Conservation (phyloP, 1,284 basidiomycete genomes). For the Trichosporon coremiiforme region DNA sequence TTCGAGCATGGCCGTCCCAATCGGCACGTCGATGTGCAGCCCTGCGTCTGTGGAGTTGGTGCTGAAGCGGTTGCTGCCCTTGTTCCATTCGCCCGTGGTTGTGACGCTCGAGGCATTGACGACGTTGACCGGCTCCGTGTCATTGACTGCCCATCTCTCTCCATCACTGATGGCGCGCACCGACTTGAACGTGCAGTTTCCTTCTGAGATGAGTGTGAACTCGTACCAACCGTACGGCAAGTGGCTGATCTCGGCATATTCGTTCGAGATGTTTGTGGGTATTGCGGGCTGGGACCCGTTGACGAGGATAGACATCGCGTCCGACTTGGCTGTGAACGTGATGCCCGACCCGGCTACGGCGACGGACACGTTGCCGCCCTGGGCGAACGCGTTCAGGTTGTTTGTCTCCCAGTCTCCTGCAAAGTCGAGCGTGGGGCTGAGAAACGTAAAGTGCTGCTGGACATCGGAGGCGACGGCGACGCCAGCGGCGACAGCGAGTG, state of each 20-base stretch:
- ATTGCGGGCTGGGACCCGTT: neutral
- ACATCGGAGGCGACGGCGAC: neutral
- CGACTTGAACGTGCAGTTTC: neutral
- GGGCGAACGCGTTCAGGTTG: neutral
- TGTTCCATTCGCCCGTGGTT: neutral
- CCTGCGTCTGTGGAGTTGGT: neutral
- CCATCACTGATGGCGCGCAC: neutral
- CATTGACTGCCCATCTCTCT: neutral
- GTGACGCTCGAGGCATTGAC: neutral
- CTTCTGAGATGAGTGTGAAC: neutral
- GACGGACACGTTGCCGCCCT: neutral
- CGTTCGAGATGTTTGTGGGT: neutral
- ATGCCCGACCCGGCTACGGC: neutral
- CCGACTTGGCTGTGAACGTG: neutral
- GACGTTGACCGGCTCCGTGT: neutral
- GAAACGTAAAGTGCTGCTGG: neutral
- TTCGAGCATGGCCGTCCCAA: conserved; percentile 5
- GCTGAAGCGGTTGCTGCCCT: neutral
- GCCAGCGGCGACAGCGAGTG: neutral
- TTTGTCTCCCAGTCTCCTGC: neutral
- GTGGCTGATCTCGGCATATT: neutral
- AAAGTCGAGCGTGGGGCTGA: neutral
- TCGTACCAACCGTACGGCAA: neutral
- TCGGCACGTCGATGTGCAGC: neutral
- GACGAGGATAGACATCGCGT: neutral